Evolutionary conservation across 2,329 filamentous ascomycete species (phyloP), one percentile per base, ranked within the genome.

Genomic region (Fusarium sp.): DNA sequence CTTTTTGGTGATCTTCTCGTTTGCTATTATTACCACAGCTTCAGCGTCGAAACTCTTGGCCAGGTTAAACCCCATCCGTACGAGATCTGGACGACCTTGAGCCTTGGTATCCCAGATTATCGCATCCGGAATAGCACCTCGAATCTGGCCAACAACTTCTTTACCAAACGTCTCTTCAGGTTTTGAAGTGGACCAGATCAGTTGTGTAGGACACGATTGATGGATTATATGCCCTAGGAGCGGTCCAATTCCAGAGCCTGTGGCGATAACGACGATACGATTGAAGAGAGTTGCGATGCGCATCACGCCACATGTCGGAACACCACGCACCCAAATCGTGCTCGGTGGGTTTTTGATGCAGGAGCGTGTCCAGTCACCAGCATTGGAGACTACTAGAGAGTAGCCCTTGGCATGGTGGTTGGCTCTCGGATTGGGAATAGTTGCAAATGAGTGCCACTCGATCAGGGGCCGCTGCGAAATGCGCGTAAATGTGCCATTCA

Each of bases 371-470:
- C 91, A 94, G 78, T 94, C 90, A 22, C 91, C 91, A 5, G 90
- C 90, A 67, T 89, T 90, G 54, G 90, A 92, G 27, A 94, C 83
- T 30, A 94, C 80, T 30, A 91, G 81, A 1, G 89, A 92, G 78
- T 90, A 92, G 15, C 87, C 88, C 39, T 71, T 72, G 20, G 70
- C 69, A 3, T 72, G 60, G 1, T 66, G 54, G 23, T 71, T 74
- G 13, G 66, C 58, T 54, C 80, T 75, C 4, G 85, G 82, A 61
- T 87, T 84, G 2, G 90, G 88, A 62, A 94, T 91, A 2, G 89
- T 90, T 43, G 91, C 92, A 74, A 94, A 94, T 1, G 88, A 87
- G 78, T 94, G 92, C 84, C 90, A 92, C 77, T 94, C 91, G 10
- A 84, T 78, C 39, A 93, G 81, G 0, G 91, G 90, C 10, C 83